Base-by-base conservation (phyloP, 192 early-diverging fungal genomes). In the Diversispora eburnea region DNA sequence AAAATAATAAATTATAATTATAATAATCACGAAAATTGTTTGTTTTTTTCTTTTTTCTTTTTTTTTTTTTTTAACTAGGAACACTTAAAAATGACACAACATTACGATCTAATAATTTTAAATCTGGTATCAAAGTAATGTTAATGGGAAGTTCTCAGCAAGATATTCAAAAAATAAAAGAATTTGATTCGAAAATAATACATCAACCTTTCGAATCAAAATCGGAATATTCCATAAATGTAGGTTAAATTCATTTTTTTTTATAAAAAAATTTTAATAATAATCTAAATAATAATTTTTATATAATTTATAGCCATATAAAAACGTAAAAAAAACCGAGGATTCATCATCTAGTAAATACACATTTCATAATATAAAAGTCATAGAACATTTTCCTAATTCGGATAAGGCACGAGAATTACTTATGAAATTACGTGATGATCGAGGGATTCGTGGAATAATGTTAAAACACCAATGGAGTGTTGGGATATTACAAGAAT, bases 401-500 rank as follows among this genome's bases (percentile, higher is more conserved):
- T 77, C 79, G 4, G 83, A 83, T 10, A 80, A 78, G 15, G 93
- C 93, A 4, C 74, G 75, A 22, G 75, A 72, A 22, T 45, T 94
- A 8, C 82, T 94, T 25, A 81, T 88, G n/a, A 83, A 87, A 42
- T 75, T 94, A n/a, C 75, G 85, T 12, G 77, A 87, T 51, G 93
- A 94, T 75, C 71, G 73, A 41, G 91, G 88, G 20, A 84, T 89
- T 42, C 47, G 72, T 25, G 83, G 72, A 4, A 85, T 89, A 49
- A 87, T 89, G 87, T 70, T 77, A 49, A 55, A 85, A 33, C 80
- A 88, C 75, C 75, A 84, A 76, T 94, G 90, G 90, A 81, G 75
- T 13, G 89, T 94, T 7, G 86, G 87, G 2, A 77, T 70, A 15
- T 76, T 94, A 55, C 87, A 78, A 6, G 91, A 94, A 76, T 75